Conservation (phyloP, 129 eudicot species). For the Glebionis coronaria region DNA sequence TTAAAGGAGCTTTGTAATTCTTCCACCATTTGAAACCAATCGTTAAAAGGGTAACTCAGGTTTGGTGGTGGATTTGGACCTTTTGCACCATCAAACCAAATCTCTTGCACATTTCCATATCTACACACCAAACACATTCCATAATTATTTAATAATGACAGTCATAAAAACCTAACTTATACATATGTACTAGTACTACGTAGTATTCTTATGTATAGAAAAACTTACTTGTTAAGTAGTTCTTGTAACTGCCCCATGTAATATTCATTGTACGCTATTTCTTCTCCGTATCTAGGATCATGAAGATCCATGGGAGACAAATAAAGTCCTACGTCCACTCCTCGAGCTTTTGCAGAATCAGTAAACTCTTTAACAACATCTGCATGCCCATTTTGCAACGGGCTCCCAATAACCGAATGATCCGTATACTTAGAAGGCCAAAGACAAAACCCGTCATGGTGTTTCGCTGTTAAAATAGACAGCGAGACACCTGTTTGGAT, state of each 20-base stretch:
- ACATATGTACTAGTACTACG: too few relatives aligned
- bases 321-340: conserved; percentile 72
- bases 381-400: conserved; percentile 68
- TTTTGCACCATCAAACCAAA: conserved; percentile 97
- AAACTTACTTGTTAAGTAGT: conserved; percentile 47
- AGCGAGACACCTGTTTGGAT: conserved; percentile 65
- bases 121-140: conserved; percentile 32
- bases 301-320: conserved; percentile 96
- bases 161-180: background rate
- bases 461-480: conserved; percentile 76
- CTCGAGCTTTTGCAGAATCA: conserved; percentile 48
- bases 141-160: background rate
- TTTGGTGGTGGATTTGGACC: conserved; percentile 69
- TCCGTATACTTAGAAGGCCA: conserved; percentile 94
- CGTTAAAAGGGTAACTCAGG: conserved; percentile 65
- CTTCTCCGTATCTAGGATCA: conserved; percentile 69
- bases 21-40: conserved; percentile 81
- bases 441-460: conserved; percentile 89
- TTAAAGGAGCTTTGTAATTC: conserved; percentile 83
- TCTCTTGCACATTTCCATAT: conserved; percentile 70
- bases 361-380: conserved; percentile 68
- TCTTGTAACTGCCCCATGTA: too few relatives aligned
- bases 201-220: too few relatives aligned
- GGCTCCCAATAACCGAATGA: conserved; percentile 69
- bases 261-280: conserved; percentile 27